Evolutionary conservation across 805 yeast species (phyloP), one percentile per base, ranked within the genome.

Genomic region (Wickerhamomyces canadensis): DNA sequence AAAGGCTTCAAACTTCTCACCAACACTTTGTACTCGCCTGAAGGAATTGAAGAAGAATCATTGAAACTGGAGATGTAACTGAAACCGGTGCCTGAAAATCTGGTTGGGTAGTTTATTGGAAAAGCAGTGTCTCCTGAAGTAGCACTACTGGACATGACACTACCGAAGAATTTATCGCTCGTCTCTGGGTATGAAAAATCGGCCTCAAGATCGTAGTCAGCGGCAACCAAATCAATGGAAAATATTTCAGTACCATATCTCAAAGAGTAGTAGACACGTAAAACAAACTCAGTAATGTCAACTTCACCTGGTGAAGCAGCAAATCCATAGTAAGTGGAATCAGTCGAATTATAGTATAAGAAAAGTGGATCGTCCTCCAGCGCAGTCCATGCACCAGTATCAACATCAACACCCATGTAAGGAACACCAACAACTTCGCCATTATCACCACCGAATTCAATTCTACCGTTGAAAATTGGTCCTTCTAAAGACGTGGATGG

Each of bases 341-440:
- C 30, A 23, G 15, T 15, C 30, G 4, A 38, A 6, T 37, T 36
- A 26, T 37, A 45, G 14, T 37, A 36, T n/a, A 40, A 14, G 25
- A 38, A 27, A 9, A 36, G 4, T 14, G 46, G 42, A 1, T 10
- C 2, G 6, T 27, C 27, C 10, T 24, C 16, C 30, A 30, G 36
- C 19, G 41, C 26, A 14, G 38, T 27, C 49, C 49, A 45, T 3
- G 16, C 39, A 5, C 34, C 19, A 24, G 43, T 27, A 17, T 40
- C 33, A 13, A 36, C 33, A 29, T 42, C 36, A 19, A 42, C 43
- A 34, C 49, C 49, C 45, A 45, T 34, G 38, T 45, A 45, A 16
- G 49, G 49, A 26, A 45, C 47, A 22, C 30, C 22, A 11, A 40
- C 35, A 8, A 31, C 7, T 13, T 45, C 47, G 24, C 47, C 49